phyloP scores from a whole-genome alignment of 768 basidiomycete genomes.

The Psilocybe subaeruginosa region DNA sequence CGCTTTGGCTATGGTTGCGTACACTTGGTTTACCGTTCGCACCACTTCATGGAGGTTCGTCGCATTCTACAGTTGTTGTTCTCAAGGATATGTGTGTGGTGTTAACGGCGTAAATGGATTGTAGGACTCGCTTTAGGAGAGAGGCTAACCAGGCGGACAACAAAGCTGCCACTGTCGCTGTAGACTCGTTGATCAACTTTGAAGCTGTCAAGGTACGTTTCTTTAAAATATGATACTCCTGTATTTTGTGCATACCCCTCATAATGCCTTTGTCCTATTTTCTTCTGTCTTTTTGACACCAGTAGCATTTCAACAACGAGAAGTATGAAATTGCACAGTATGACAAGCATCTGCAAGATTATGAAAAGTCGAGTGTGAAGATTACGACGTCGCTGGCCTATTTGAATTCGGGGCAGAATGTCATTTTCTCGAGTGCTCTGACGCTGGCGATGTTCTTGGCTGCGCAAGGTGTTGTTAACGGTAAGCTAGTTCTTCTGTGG shows the following conservation, averaged over 20 bases:
- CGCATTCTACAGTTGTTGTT: neutral
- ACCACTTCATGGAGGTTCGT: slow-evolving; percentile 93
- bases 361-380: slow-evolving; percentile 92
- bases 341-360: slow-evolving; percentile 82
- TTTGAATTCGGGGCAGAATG: slow-evolving; percentile 94
- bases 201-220: slow-evolving; percentile 91
- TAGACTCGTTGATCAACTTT: slow-evolving; percentile 97
- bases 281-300: slow-evolving; percentile 11
- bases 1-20: slow-evolving; percentile 78
- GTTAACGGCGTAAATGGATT: neutral
- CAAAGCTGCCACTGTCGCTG: slow-evolving; percentile 89
- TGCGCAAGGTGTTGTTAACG: slow-evolving; percentile 91
- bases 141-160: slow-evolving; percentile 97
- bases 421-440: slow-evolving; percentile 93
- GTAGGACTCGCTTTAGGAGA: slow-evolving; percentile 88
- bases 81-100: neutral
- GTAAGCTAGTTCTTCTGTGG: slow-evolving; percentile 39
- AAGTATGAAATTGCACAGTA: slow-evolving; percentile 89
- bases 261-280: neutral
- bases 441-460: slow-evolving; percentile 97
- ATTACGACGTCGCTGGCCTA: slow-evolving; percentile 93
- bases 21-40: slow-evolving; percentile 96
- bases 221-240: neutral
- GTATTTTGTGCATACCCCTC: slow-evolving; percentile 7
- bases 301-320: slow-evolving; percentile 97